Percentiles rank a stretch among this genome's conserved stretches.
Evolutionary conservation across 441 rosid genomes (phyloP).

Genomic region (Geranium incanum): DNA sequence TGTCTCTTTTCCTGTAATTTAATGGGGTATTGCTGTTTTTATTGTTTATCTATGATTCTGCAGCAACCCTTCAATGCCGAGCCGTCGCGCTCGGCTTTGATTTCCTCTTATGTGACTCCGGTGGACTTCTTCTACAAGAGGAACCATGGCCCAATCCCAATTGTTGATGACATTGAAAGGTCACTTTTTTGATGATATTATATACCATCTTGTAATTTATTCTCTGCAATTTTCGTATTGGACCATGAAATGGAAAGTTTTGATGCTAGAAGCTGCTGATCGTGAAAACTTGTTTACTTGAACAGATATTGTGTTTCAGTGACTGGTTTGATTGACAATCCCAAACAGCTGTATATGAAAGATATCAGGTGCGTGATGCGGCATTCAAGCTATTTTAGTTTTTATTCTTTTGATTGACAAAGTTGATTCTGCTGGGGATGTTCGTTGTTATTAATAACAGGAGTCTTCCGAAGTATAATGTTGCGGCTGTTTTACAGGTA

Average conservation of each 20-base stretch:
- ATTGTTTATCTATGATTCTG: conserved; percentile 19
- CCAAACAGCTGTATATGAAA: conserved; percentile 51
- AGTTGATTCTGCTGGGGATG: conserved; percentile 11
- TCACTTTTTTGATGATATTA: conserved; percentile 11
- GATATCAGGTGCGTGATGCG: conserved; percentile 54
- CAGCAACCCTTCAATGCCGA: conserved; percentile 96
- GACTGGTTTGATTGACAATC: conserved; percentile 46
- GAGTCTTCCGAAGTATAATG: conserved; percentile 68
- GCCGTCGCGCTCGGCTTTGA: conserved; percentile 70
- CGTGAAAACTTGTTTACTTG: conserved; percentile 8
- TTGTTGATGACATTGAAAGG: conserved; percentile 67
- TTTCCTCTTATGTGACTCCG: conserved; percentile 66
- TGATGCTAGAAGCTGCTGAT: conserved; percentile 12
- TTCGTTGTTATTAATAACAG: conserved; percentile 32
- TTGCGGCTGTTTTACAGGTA: conserved; percentile 84
- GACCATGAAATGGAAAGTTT: not conserved
- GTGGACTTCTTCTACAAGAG: conserved; percentile 88
- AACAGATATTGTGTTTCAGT: conserved; percentile 56
- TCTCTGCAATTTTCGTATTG: not conserved
- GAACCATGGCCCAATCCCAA: conserved; percentile 86
- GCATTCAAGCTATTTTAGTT: not conserved
- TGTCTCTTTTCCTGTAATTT: not conserved
- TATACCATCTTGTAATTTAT: not conserved
- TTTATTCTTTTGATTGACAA: conserved; percentile 1
- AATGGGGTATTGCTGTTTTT: not conserved